Conservation (phyloP, 164 flowering plant species). For the Echeveria elegans region DNA sequence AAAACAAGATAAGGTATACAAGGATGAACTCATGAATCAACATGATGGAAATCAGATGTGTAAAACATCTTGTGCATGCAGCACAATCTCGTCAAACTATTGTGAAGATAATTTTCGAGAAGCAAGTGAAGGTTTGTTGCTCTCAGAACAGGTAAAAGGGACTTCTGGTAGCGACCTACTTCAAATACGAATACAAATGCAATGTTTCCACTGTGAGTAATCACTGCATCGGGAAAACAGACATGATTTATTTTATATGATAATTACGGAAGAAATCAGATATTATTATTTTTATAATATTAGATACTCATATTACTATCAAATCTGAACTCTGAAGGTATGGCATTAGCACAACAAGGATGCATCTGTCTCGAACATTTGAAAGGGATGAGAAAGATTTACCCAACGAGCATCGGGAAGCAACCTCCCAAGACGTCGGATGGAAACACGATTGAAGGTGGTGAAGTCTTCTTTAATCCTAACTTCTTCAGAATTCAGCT, state of each 20-base stretch:
- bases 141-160: background rate
- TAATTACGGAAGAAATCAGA: no score
- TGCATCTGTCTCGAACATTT: background rate
- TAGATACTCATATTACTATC: no score
- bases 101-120: background rate
- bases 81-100: background rate
- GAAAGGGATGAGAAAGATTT: slow-evolving; percentile 12
- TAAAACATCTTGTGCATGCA: background rate
- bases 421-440: slow-evolving; percentile 71
- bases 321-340: background rate
- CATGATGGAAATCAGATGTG: background rate
- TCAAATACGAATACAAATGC: no score
- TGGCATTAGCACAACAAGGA: background rate
- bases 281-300: no score
- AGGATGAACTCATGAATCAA: background rate
- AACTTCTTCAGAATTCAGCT: slow-evolving; percentile 29
- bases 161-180: no score
- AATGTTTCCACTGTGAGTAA: background rate
- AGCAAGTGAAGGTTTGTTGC: background rate
- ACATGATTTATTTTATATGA: background rate
- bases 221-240: background rate
- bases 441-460: slow-evolving; percentile 53
- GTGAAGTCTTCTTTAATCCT: slow-evolving; percentile 32
- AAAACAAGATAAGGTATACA: background rate
- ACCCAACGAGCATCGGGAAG: slow-evolving; percentile 95